Evolutionary conservation across 2,329 filamentous ascomycete species (phyloP), one percentile per base, ranked within the genome.

Genomic region (Leptodontidium sp.): DNA sequence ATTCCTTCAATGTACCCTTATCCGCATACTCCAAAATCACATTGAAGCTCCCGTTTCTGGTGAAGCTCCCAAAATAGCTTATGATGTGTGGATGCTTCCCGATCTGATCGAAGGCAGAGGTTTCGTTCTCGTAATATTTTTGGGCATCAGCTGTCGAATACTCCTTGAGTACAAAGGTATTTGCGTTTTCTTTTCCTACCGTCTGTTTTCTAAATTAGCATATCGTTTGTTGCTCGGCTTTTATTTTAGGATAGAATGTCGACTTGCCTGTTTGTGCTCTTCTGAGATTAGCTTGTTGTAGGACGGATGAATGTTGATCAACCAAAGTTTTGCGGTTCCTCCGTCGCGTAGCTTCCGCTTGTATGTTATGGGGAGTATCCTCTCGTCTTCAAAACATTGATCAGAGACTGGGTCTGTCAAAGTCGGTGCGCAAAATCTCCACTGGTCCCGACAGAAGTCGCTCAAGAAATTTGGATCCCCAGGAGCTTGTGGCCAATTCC

Each of bases 11-110:
- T 4, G 74, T 76, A 1, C 79, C 78, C 24, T 72, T 65, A 47
- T 80, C 75, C 2, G 79, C 79, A 71, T 75, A 79, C 68, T 81
- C 79, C 4, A 81, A 73, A 7, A 81, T 61, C 5, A 80, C 73
- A 67, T 80, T 77, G 67, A 58, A 78, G 4, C 68, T 71, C 21
- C 75, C 68, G 11, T 71, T 68, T 52, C 78, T 75, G 15, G 65
- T 73, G 59, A 72, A 77, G 65, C 70, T 73, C 11, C 75, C 75
- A 65, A 69, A 75, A 68, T 76, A 78, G 4, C 66, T 64, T 21
- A 79, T 75, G 11, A 80, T 72, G 61, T 72, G 58, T 4, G 61
- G 66, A 21, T 74, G 57, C 35, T 63, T 69, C 4, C 75, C 50
- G 32, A 68, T 73, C 24, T 69, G 61, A 64, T 77, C 43, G 43